Percentiles rank a stretch among this genome's conserved stretches.
Conservation (phyloP, 2,329 filamentous ascomycete genomes). For the Fusarium nelsonii region DNA sequence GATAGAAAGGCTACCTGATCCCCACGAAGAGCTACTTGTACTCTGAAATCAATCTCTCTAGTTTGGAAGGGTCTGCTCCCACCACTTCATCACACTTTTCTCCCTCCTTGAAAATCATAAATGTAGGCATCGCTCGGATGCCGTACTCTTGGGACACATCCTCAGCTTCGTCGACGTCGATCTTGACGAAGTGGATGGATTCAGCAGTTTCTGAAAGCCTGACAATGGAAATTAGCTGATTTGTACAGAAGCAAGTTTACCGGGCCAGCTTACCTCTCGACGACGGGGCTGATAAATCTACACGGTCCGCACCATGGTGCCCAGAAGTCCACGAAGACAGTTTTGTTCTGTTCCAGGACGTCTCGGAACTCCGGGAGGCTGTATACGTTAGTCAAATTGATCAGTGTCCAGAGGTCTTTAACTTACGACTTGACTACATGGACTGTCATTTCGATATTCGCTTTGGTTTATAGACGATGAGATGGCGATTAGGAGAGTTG, state of each 20-base stretch:
- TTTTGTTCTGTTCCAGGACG: background rate
- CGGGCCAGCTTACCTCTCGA: background rate
- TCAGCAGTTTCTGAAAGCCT: rapidly evolving
- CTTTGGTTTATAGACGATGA: too few relatives aligned
- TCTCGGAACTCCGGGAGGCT: too few relatives aligned
- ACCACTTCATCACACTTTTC: background rate
- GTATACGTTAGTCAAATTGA: too few relatives aligned
- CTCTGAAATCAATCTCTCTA: too few relatives aligned
- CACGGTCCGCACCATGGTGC: slow-evolving; percentile 28
- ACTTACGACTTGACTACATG: too few relatives aligned
- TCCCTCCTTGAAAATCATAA: background rate
- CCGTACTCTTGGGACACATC: slow-evolving; percentile 1
- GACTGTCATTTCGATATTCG: too few relatives aligned
- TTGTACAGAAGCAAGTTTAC: too few relatives aligned
- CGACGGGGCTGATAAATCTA: background rate
- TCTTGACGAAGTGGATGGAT: background rate
- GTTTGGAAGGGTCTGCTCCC: background rate
- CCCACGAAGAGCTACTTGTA: too few relatives aligned
- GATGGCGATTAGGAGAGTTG: too few relatives aligned
- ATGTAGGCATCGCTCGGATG: slow-evolving; percentile 21
- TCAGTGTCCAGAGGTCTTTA: too few relatives aligned
- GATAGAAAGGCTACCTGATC: too few relatives aligned
- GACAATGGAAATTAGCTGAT: too few relatives aligned
- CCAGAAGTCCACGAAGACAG: slow-evolving; percentile 14
- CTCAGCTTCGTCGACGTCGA: background rate